Evolutionary conservation across 495 filamentous ascomycete genomes (phyloP).

Genomic region (Pseudoneurospora amorphoporcata): DNA sequence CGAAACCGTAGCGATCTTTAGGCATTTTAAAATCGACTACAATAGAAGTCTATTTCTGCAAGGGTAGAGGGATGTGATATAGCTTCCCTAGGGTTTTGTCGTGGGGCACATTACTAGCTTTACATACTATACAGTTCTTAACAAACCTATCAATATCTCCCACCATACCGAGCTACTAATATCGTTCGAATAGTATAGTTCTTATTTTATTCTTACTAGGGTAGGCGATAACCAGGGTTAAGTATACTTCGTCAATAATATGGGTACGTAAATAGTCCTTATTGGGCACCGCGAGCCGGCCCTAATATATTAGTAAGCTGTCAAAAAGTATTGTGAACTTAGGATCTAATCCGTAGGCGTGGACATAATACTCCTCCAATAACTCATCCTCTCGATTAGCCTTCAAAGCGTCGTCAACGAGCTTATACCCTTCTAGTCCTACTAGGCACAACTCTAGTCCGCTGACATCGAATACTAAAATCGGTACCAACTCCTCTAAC

Average conservation of each 20-base stretch:
- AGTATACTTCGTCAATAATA: neutral
- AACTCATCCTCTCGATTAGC: neutral
- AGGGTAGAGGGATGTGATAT: neutral
- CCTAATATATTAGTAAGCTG: neutral
- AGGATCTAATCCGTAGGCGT: neutral
- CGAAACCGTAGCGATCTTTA: neutral
- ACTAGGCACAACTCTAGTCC: no score
- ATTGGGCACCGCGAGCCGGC: neutral
- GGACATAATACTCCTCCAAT: neutral
- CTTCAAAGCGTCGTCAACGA: no score
- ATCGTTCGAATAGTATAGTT: neutral
- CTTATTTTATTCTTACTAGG: neutral
- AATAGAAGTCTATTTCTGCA: neutral
- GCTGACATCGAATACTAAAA: no score
- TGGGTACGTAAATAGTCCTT: neutral
- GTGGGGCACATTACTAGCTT: neutral
- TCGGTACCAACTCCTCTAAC: no score
- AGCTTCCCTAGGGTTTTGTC: neutral
- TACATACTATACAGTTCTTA: neutral
- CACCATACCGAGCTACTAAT: neutral
- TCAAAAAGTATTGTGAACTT: neutral
- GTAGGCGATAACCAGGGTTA: neutral
- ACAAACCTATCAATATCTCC: neutral
- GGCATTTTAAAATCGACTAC: conserved; percentile 3
- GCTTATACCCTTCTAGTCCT: no score